A percentile compares a stretch with the other conserved stretches of the same genome.
phyloP scores from a whole-genome alignment of 1,284 basidiomycete species.

The Phlebopus sp. region DNA sequence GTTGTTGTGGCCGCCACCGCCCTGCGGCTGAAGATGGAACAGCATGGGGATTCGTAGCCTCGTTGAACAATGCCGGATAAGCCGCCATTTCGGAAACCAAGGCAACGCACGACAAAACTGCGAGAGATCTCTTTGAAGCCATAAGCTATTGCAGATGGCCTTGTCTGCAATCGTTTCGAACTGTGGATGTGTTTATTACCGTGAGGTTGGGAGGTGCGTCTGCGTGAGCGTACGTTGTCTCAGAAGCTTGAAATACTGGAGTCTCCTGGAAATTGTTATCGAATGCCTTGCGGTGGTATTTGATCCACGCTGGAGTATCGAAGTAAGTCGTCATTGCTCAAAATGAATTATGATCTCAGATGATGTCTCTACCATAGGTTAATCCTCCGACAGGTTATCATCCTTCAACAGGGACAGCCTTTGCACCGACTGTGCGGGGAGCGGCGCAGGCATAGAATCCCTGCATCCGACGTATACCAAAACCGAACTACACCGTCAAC shows the following conservation, averaged over 20 bases:
- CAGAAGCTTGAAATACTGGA: conserved; percentile 5
- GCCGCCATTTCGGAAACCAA: conserved; percentile 13
- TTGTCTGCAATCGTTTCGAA: conserved; percentile 7
- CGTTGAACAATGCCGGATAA: conserved; percentile 41
- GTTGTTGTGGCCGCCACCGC: too few species aligned
- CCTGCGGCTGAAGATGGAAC: too few species aligned
- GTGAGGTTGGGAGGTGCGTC: conserved; percentile 24
- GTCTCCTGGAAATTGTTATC: conserved; percentile 20
- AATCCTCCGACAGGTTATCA: conserved; percentile 14
- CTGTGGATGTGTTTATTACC: conserved; percentile 12
- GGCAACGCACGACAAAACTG: conserved; percentile 16
- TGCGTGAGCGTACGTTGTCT: not conserved
- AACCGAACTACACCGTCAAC: conserved; percentile 6
- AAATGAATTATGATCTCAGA: not conserved
- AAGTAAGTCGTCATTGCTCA: conserved; percentile 8
- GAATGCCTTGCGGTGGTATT: conserved; percentile 19
- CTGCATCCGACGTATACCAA: conserved; percentile 20
- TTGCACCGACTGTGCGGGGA: conserved; percentile 9
- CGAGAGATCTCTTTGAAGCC: conserved; percentile 32
- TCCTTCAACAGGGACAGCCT: conserved; percentile 22
- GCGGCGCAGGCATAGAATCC: not conserved
- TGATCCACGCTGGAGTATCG: conserved; percentile 24
- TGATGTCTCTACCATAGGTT: not conserved
- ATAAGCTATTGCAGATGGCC: conserved; percentile 23
- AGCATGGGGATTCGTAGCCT: too few species aligned